Evolutionary conservation across 2,329 filamentous ascomycete species (phyloP), one percentile per base, ranked within the genome.

Genomic region (Aureobasidium sp.): DNA sequence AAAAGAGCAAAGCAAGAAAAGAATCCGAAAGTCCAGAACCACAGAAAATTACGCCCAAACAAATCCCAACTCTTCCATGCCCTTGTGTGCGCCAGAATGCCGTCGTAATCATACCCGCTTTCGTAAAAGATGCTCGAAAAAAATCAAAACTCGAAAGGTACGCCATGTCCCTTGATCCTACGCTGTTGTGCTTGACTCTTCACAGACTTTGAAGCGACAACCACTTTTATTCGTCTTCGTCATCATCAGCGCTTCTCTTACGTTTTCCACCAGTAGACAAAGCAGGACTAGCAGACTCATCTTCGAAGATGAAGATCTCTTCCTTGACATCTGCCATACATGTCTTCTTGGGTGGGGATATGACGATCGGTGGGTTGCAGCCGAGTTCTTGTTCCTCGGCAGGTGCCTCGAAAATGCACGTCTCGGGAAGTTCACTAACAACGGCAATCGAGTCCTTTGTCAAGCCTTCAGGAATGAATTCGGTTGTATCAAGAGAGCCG

Each of bases 391-490:
- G n/a, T 17, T 58, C 14, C n/a, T 37, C 29, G n/a, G 2, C 17
- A 36, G 42, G 42, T 37, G n/a, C 31, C 5, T 45, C 36, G 12
- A 27, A 8, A 29, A 31, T 42, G 55, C 37, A 48, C 5, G 31
- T 62, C 58, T 67, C 67, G 0, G 63, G 62, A 27, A 51, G 62
- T 15, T 66, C 65, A 22, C 63, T 62, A 17, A 72, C 65, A 27
- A 73, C 59, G 44, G 72, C 67, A 65, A 69, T 64, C 20, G 69
- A 68, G 36, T 71, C 69, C 64, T 70, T 70, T 29, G 65, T 65
- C 8, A 74, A 57, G 14, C 73, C 72, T 53, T 72, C 72, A 0
- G 72, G 68, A 49, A 71, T 65, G 65, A 75, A 75, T 2, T 66
- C 63, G 39, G 71, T 70, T 12, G 72, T 70, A 66, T 74, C 72